Conservation (phyloP, 1,284 basidiomycete species). For the Puccinia coronata region DNA sequence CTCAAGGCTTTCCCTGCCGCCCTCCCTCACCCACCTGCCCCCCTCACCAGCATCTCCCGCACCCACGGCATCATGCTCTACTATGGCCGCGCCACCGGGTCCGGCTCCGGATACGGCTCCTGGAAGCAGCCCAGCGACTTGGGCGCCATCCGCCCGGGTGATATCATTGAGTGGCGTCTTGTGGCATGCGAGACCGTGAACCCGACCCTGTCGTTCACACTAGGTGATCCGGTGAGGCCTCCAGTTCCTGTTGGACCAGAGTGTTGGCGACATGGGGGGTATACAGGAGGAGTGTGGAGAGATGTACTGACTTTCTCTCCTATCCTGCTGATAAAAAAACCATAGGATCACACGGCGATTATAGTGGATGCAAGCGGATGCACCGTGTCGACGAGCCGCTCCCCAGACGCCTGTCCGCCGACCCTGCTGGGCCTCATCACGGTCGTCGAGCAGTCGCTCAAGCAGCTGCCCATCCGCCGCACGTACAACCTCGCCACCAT, state of each 20-base stretch:
- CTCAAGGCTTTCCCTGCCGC: conserved; percentile 62
- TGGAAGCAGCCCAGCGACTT: conserved; percentile 64
- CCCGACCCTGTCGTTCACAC: conserved; percentile 28
- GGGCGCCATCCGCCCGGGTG: conserved; percentile 62
- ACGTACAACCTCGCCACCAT: conserved; percentile 54
- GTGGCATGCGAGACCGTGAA: conserved; percentile 40
- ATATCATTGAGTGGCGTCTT: conserved; percentile 65
- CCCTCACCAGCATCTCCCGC: conserved; percentile 63
- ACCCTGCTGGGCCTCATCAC: conserved; percentile 52
- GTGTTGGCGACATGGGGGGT: too few relatives aligned
- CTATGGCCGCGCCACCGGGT: conserved; percentile 59
- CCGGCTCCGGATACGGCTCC: conserved; percentile 59
- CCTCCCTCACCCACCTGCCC: conserved; percentile 63
- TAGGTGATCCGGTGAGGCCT: conserved; percentile 43
- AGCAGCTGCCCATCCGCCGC: conserved; percentile 50
- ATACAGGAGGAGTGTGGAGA: neutral
- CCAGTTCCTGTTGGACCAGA: neutral
- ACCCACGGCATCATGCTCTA: conserved; percentile 67
- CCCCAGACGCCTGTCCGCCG: conserved; percentile 44
- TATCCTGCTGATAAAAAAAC: neutral
- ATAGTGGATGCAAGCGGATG: conserved; percentile 26
- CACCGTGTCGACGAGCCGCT: neutral
- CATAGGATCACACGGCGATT: conserved; percentile 48
- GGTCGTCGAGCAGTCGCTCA: conserved; percentile 56
- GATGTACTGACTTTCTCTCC: neutral